phyloP scores from a whole-genome alignment of 2,329 filamentous ascomycete species.

The Colletotrichum sp. region DNA sequence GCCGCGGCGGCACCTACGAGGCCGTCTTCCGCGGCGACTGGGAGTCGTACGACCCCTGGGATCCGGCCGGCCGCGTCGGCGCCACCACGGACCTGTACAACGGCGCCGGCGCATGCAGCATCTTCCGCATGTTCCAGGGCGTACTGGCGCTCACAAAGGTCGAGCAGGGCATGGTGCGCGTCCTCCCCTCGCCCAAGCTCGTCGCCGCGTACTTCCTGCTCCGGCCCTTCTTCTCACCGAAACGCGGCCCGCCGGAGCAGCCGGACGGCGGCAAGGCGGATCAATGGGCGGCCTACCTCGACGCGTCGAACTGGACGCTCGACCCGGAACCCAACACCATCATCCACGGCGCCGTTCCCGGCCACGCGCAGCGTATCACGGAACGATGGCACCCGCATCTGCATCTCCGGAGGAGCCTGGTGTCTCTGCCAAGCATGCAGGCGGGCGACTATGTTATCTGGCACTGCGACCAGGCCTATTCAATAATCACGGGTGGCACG shows the following conservation, averaged over 20 bases:
- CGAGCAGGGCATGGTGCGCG: slow-evolving; percentile 43
- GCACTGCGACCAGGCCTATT: slow-evolving; percentile 63
- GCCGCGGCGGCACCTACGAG: slow-evolving; percentile 64
- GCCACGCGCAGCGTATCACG: slow-evolving; percentile 62
- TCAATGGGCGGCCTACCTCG: slow-evolving; percentile 57
- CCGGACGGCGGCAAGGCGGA: slow-evolving; percentile 23
- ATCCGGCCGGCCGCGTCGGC: slow-evolving; percentile 67
- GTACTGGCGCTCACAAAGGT: slow-evolving; percentile 73
- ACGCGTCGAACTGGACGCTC: slow-evolving; percentile 42
- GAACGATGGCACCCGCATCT: slow-evolving; percentile 64
- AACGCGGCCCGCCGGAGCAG: slow-evolving; percentile 23
- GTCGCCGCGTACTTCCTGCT: slow-evolving; percentile 53
- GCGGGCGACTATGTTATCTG: slow-evolving; percentile 64
- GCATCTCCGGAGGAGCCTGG: slow-evolving; percentile 55
- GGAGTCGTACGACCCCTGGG: slow-evolving; percentile 80
- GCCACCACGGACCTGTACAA: slow-evolving; percentile 74
- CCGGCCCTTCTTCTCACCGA: slow-evolving; percentile 51
- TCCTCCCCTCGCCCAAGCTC: slow-evolving; percentile 53
- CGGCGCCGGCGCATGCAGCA: slow-evolving; percentile 73
- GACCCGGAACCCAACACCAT: slow-evolving; percentile 57
- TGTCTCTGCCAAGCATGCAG: slow-evolving; percentile 59
- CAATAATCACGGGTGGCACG: slow-evolving; percentile 50
- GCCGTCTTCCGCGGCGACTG: slow-evolving; percentile 71
- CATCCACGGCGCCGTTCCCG: slow-evolving; percentile 63
- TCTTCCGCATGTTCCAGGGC: slow-evolving; percentile 81